Conservation (phyloP, 345 rosid genomes). For the Euphorbia pulcherrima region DNA sequence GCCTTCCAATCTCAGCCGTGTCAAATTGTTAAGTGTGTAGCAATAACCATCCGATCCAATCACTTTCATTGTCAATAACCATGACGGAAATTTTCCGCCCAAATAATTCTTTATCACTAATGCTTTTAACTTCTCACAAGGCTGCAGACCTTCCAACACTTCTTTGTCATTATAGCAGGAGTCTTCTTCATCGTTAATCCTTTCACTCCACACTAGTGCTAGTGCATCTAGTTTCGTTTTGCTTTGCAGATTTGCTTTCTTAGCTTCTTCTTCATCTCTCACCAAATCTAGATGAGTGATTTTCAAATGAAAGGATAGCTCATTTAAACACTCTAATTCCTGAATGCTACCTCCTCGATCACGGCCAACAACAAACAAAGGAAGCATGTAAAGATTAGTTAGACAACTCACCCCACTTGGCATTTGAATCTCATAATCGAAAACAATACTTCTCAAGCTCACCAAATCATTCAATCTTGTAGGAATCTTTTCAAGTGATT, state of each 20-base stretch:
- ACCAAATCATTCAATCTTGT: constrained; percentile 1
- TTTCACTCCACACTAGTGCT: not conserved
- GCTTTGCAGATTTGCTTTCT: constrained; percentile 10
- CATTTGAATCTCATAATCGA: not conserved
- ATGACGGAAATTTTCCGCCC: constrained; percentile 12
- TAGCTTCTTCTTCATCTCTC: constrained; percentile 16
- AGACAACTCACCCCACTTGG: not conserved
- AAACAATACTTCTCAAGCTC: not conserved
- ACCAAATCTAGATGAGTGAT: constrained; percentile 6
- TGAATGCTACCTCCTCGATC: not conserved
- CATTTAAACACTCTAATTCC: constrained; percentile 5
- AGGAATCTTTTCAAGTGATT: not conserved
- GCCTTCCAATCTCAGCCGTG: not conserved
- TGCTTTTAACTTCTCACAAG: constrained; percentile 4
- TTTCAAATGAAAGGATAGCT: not conserved
- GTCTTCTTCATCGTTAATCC: not conserved
- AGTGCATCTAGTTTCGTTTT: not conserved
- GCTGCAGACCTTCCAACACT: constrained; percentile 22
- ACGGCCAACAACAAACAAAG: not conserved
- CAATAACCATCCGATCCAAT: not conserved
- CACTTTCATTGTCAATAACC: not conserved
- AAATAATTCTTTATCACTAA: constrained; percentile 1
- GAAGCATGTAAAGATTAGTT: not conserved
- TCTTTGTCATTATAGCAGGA: not conserved
- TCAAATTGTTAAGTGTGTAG: not conserved